Percentiles rank a stretch among this genome's conserved stretches.
Conservation (phyloP, 805 yeast genomes). For the Saccharomycopsis guyanensis region DNA sequence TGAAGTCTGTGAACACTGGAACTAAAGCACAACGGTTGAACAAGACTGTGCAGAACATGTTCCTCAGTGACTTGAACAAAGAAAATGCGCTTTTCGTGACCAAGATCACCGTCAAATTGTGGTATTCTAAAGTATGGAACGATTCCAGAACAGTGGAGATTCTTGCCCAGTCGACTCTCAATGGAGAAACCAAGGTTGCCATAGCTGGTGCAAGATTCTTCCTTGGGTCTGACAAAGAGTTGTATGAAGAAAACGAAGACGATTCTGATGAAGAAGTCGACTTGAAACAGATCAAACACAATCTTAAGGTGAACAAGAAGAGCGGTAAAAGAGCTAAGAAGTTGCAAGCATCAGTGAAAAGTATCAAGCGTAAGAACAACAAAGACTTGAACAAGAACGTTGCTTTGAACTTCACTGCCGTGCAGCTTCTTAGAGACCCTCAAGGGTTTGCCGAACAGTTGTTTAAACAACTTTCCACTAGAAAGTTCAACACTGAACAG, state of each 20-base stretch:
- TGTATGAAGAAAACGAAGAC: constrained; percentile 62
- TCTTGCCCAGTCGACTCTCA: constrained; percentile 92
- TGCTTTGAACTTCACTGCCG: constrained; percentile 84
- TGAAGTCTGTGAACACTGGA: constrained; percentile 82
- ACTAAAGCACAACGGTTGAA: constrained; percentile 85
- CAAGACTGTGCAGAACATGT: constrained; percentile 82
- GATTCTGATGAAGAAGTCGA: constrained; percentile 69
- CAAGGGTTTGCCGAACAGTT: constrained; percentile 93
- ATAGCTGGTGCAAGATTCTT: constrained; percentile 87
- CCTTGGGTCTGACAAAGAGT: constrained; percentile 86
- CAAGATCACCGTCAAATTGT: constrained; percentile 84
- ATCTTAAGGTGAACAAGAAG: constrained; percentile 76
- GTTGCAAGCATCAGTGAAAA: constrained; percentile 64
- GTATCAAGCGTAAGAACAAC: constrained; percentile 51
- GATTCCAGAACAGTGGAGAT: constrained; percentile 95
- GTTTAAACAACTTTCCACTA: constrained; percentile 60
- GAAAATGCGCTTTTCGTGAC: constrained; percentile 95
- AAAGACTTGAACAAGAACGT: constrained; percentile 31
- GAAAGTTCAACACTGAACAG: constrained; percentile 77
- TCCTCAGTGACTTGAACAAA: constrained; percentile 73
- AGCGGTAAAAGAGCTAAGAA: constrained; percentile 73
- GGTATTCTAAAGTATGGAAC: constrained; percentile 99
- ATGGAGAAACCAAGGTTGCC: constrained; percentile 78
- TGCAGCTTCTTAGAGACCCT: constrained; percentile 91
- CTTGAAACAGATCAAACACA: constrained; percentile 51